phyloP scores from a whole-genome alignment of 495 filamentous ascomycete species.

The Podospora pseudopauciseta region DNA sequence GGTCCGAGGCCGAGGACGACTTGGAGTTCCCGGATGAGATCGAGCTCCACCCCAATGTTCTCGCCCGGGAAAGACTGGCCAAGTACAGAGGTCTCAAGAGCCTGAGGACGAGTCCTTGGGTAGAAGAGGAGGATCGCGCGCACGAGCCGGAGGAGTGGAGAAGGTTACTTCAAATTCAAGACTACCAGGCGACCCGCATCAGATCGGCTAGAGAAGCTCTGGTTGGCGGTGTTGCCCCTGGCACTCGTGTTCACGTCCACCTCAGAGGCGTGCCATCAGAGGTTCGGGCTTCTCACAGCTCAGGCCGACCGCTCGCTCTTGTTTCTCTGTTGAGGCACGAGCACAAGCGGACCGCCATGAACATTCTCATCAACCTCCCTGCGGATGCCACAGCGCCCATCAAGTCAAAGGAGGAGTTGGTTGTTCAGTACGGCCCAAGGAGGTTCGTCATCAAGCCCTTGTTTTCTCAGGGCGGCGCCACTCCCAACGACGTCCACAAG shows the following conservation, averaged over 20 bases:
- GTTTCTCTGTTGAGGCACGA: constrained; percentile 90
- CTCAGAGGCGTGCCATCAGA: constrained; percentile 66
- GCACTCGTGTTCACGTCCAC: constrained; percentile 75
- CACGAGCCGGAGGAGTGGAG: constrained; percentile 88
- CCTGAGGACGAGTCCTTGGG: constrained; percentile 79
- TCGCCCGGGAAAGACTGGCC: constrained; percentile 78
- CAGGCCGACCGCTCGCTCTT: constrained; percentile 60
- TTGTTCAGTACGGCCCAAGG: constrained; percentile 84
- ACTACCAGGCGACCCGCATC: constrained; percentile 79
- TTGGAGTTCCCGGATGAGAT: constrained; percentile 96
- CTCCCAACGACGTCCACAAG: constrained; percentile 93
- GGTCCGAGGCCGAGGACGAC: constrained; percentile 78
- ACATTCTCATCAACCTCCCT: constrained; percentile 78
- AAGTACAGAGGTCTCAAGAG: constrained; percentile 89
- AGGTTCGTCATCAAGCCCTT: constrained; percentile 83
- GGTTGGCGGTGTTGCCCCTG: constrained; percentile 77
- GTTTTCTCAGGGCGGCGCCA: constrained; percentile 78
- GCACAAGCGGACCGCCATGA: constrained; percentile 84
- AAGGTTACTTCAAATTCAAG: constrained; percentile 72
- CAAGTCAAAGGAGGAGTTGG: constrained; percentile 83
- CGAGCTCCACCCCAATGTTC: constrained; percentile 82
- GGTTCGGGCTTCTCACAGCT: constrained; percentile 51
- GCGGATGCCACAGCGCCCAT: constrained; percentile 68
- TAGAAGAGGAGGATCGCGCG: constrained; percentile 77
- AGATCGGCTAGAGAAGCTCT: constrained; percentile 73